phyloP scores from a whole-genome alignment of 495 filamentous ascomycete genomes.

The Aspergillus avenaceus region DNA sequence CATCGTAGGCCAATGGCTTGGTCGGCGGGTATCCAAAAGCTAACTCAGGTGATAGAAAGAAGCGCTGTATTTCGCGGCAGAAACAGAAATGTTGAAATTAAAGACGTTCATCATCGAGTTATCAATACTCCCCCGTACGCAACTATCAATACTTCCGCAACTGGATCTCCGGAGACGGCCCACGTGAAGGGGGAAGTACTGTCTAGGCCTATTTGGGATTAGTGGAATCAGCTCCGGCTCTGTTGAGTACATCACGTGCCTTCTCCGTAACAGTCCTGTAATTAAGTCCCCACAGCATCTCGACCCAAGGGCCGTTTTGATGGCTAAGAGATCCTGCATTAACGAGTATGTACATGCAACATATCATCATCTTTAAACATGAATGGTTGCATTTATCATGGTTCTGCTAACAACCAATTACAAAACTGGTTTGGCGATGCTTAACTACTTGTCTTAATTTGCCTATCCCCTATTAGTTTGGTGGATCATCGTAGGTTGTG shows the following conservation, averaged over 20 bases:
- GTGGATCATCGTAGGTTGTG: too few species aligned
- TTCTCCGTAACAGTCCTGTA: constrained; percentile 3
- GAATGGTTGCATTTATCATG: too few species aligned
- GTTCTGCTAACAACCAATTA: too few species aligned
- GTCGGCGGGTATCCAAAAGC: not conserved
- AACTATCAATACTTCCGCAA: not conserved
- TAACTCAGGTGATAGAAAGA: not conserved
- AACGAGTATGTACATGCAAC: too few species aligned
- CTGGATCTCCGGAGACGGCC: constrained; percentile 10
- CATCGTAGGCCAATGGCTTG: constrained; percentile 10
- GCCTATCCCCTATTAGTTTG: too few species aligned
- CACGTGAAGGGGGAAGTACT: constrained; percentile 9
- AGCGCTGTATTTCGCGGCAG: not conserved
- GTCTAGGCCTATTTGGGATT: constrained; percentile 3
- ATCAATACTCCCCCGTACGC: not conserved
- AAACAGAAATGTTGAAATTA: not conserved
- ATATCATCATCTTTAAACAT: too few species aligned
- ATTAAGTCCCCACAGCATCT: constrained; percentile 1
- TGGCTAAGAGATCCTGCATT: not conserved
- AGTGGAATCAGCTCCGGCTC: not conserved
- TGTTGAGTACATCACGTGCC: not conserved
- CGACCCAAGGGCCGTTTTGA: not conserved
- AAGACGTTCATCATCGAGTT: not conserved
- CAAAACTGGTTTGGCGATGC: too few species aligned
- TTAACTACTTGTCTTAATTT: too few species aligned